phyloP scores from a whole-genome alignment of 2,329 filamentous ascomycete genomes.

The Pyrenochaeta sp. region DNA sequence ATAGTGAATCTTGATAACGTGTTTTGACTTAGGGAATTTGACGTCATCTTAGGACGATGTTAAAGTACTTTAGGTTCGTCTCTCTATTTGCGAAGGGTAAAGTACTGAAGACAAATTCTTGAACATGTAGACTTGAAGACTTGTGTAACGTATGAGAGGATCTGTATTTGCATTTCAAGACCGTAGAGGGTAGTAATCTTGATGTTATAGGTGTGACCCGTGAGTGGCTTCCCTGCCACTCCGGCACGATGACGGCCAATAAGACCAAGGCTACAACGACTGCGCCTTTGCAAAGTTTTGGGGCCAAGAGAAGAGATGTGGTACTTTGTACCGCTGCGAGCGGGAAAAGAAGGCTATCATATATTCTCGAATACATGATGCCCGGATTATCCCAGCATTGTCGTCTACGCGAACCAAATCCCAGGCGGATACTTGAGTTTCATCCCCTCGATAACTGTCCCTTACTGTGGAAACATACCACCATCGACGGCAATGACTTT shows the following conservation, averaged over 20 bases:
- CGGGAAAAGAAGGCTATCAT: too few relatives aligned
- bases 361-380: too few relatives aligned
- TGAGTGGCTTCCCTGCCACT: background rate
- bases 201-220: background rate
- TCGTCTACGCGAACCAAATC: too few relatives aligned
- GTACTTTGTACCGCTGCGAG: too few relatives aligned
- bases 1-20: background rate
- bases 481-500: conserved; percentile 46
- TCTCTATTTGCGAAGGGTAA: background rate
- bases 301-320: background rate
- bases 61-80: too few relatives aligned
- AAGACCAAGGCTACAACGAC: background rate
- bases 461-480: conserved; percentile 33
- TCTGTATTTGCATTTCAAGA: background rate
- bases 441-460: background rate
- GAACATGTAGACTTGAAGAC: too few relatives aligned
- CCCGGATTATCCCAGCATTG: too few relatives aligned
- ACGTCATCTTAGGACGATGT: background rate
- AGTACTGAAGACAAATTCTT: background rate
- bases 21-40: background rate
- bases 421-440: too few relatives aligned
- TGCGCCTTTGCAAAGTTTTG: background rate
- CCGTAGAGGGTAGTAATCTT: background rate
- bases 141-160: background rate
- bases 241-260: background rate